phyloP scores from a whole-genome alignment of 2,329 filamentous ascomycete genomes.

The Xylariomycetidae sp. region DNA sequence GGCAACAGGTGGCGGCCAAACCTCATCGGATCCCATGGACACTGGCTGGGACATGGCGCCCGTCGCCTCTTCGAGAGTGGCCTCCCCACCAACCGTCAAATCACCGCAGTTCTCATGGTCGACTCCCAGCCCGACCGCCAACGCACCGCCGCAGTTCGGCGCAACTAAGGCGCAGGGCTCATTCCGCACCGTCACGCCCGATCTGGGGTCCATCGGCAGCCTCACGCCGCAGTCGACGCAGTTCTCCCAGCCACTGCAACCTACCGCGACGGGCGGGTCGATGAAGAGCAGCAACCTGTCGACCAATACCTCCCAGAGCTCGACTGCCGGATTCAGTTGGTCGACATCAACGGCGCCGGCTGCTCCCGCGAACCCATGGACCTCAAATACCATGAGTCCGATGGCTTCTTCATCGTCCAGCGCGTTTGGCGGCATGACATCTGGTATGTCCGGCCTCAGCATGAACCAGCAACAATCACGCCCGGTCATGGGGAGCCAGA shows the following conservation, averaged over 20 bases:
- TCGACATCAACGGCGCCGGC: constrained; percentile 30
- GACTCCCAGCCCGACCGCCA: constrained; percentile 42
- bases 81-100: constrained; percentile 27
- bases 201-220: constrained; percentile 48
- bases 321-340: constrained; percentile 35
- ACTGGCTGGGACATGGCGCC: constrained; percentile 43
- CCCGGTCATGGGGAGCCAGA: constrained; percentile 28
- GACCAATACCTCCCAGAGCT: constrained; percentile 26
- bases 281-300: constrained; percentile 11
- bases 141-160: constrained; percentile 27
- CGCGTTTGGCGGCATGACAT: constrained; percentile 32
- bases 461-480: constrained; percentile 35
- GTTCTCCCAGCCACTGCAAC: constrained; percentile 55
- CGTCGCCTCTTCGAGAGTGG: constrained; percentile 20
- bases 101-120: constrained; percentile 57
- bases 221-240: constrained; percentile 56
- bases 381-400: constrained; percentile 28
- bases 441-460: constrained; percentile 43
- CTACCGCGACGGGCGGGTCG: constrained; percentile 22
- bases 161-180: constrained; percentile 32
- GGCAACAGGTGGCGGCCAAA: constrained; percentile 33
- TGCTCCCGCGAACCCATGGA: constrained; percentile 43
- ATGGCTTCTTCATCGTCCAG: constrained; percentile 28
- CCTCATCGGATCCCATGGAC: constrained; percentile 35
- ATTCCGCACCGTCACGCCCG: constrained; percentile 54